Base-by-base conservation (phyloP, 2,329 filamentous ascomycete genomes). In the Aspergillus versicolor region DNA sequence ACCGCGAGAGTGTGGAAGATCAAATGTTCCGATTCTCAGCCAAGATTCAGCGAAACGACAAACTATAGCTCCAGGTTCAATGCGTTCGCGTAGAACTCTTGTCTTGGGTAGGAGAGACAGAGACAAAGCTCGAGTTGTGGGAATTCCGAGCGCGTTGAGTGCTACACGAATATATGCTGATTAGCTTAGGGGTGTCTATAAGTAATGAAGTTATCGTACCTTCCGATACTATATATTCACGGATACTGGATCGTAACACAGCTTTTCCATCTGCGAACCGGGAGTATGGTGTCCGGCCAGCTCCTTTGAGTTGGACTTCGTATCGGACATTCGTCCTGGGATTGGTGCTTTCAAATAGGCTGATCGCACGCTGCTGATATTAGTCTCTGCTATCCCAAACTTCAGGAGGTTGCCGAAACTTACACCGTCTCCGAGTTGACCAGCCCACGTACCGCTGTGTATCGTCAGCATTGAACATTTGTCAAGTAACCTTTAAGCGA, bases 261-360 rank as follows among this genome's bases (percentile, higher is more conserved):
- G 94, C 94, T 71, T 94, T 93, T 30, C 94, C 94, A 72, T 99
- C 94, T 22, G 94, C 94, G 65, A 99, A 99, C 3, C 94, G 88
- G 40, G 91, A 96, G 77, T 99, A 99, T 0, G 94, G 94, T 4
- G 94, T 99, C 67, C 88, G 79, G 5, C 94, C 94, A 15, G 94
- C 94, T 22, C 94, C 94, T 74, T 99, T 99, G 59, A 99, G 81
- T 74, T 97, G 94, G 43, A 97, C 73, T 74, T 99, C 94, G 71
- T 96, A 97, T 24, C 90, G 84, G 37, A 78, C 81, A n/a, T 84
- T 83, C 0, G 89, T 89, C 2, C 73, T 69, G 1, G 89, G 86
- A 69, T 93, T 95, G 5, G 86, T 93, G 22, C 87, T 85, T 74
- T 99, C 94, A 68, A 97, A 97, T 1, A 99, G 81, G 37, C 91